These are phyloP conservation scores for Turnera subulata DNA, from an alignment of 345 rosid species.

Conservation along the genomic window DNA sequence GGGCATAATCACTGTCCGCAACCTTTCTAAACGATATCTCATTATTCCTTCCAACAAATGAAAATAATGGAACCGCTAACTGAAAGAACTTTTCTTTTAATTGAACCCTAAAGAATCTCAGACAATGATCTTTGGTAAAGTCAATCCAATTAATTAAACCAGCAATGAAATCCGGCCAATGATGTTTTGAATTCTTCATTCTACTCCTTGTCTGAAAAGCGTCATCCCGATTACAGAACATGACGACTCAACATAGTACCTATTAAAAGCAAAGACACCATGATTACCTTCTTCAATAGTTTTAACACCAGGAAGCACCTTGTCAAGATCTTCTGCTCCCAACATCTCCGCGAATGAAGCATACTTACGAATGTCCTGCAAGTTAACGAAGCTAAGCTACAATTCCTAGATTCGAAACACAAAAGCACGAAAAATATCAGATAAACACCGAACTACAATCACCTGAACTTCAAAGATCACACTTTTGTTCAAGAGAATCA, in stretches of 20 bases:
- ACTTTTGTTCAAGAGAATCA: conserved; percentile 58
- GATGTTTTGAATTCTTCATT: too few relatives aligned
- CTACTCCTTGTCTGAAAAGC: too few relatives aligned
- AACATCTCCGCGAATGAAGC: conserved; percentile 64
- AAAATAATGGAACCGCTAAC: too few relatives aligned
- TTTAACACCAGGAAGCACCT: conserved; percentile 65
- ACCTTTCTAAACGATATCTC: too few relatives aligned
- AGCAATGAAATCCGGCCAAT: too few relatives aligned
- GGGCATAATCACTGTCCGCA: not conserved
- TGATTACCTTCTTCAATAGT: conserved; percentile 60
- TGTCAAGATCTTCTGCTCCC: conserved; percentile 46
- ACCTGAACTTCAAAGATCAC: conserved; percentile 77
- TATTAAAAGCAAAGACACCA: not conserved
- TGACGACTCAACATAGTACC: not conserved
- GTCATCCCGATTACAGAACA: not conserved
- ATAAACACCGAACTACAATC: conserved; percentile 8
- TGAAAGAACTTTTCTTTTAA: too few relatives aligned
- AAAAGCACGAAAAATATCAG: conserved; percentile 10
- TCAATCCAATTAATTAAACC: too few relatives aligned
- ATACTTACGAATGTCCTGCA: conserved; percentile 51
- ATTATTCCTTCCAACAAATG: conserved; percentile 1
- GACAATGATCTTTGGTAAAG: too few relatives aligned
- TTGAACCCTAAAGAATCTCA: not conserved
- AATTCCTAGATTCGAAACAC: too few relatives aligned
- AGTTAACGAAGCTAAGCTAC: conserved; percentile 7